A percentile compares a stretch with the other conserved stretches of the same genome.
These are phyloP conservation scores for Sporothrix pallida DNA, from an alignment of 2,329 filamentous ascomycete genomes.

Conservation along the genomic window DNA sequence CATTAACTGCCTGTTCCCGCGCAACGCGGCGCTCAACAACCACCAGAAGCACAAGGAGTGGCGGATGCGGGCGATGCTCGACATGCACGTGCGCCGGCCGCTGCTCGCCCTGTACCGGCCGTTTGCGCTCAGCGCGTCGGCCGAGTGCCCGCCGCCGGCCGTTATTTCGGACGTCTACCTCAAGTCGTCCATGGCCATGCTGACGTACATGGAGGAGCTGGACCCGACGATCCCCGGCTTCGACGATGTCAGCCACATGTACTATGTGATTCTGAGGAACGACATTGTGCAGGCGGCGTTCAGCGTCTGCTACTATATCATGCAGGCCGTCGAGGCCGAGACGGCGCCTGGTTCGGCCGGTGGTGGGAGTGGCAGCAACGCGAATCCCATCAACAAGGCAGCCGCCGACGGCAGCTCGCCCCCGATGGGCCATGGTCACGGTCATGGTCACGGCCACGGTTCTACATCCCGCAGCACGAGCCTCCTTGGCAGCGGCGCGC, in stretches of 20 bases:
- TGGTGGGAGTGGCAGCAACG: not conserved
- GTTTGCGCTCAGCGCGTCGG: constrained; percentile 56
- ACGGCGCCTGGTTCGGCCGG: not conserved
- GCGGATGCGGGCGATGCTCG: constrained; percentile 57
- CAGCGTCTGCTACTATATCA: constrained; percentile 62
- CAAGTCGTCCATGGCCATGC: constrained; percentile 60
- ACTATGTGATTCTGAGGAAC: constrained; percentile 58
- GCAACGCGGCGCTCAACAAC: constrained; percentile 51
- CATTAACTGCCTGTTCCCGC: constrained; percentile 59
- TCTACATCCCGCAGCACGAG: not conserved
- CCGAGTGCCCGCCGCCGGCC: constrained; percentile 54
- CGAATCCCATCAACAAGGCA: not conserved
- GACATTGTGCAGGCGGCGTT: constrained; percentile 62
- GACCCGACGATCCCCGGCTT: constrained; percentile 56
- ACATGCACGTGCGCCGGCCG: constrained; percentile 61
- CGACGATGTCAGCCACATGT: constrained; percentile 57
- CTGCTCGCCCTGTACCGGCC: constrained; percentile 61
- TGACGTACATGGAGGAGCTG: constrained; percentile 61
- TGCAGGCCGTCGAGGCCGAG: constrained; percentile 42
- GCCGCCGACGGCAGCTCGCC: not conserved
- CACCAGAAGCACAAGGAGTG: constrained; percentile 57
- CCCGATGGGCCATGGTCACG: not conserved
- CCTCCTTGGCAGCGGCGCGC: not conserved
- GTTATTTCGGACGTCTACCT: constrained; percentile 58
- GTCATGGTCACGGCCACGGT: not conserved